These are phyloP conservation scores for Podospora bellae-mahoneyi DNA, from an alignment of 495 filamentous ascomycete genomes.

Conservation along the genomic window DNA sequence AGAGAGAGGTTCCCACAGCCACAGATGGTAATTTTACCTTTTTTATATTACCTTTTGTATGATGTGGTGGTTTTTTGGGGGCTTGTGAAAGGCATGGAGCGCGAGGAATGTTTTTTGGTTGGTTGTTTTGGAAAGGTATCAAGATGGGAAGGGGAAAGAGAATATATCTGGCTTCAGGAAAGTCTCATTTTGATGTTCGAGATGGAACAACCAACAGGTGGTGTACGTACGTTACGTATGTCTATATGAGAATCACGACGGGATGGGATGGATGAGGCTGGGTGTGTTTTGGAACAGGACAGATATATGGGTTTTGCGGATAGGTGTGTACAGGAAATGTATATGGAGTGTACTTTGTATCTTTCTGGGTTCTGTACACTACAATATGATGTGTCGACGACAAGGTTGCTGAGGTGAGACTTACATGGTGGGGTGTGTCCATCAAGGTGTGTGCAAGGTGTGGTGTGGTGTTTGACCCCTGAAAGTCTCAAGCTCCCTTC, in stretches of 20 bases:
- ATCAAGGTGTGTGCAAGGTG: neutral
- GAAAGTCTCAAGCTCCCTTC: neutral
- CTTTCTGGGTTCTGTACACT: neutral
- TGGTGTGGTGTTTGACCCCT: neutral
- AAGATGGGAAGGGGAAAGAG: too few relatives aligned
- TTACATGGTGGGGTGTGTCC: neutral
- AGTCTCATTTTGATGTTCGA: too few relatives aligned
- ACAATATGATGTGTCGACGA: neutral
- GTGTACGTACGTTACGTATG: neutral
- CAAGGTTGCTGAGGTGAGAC: neutral
- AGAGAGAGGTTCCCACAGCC: neutral
- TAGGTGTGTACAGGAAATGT: neutral
- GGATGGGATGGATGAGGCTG: neutral
- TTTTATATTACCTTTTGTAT: neutral
- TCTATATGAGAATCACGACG: neutral
- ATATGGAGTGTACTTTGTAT: neutral
- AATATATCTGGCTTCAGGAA: too few relatives aligned
- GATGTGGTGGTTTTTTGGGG: neutral
- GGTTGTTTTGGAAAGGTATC: too few relatives aligned
- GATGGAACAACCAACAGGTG: too few relatives aligned
- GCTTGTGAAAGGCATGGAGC: neutral
- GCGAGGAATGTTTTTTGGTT: neutral
- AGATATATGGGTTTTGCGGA: neutral
- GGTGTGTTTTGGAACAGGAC: neutral
- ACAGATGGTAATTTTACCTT: neutral